phyloP scores from a whole-genome alignment of 768 basidiomycete species.

The Lentinus brumalis region DNA sequence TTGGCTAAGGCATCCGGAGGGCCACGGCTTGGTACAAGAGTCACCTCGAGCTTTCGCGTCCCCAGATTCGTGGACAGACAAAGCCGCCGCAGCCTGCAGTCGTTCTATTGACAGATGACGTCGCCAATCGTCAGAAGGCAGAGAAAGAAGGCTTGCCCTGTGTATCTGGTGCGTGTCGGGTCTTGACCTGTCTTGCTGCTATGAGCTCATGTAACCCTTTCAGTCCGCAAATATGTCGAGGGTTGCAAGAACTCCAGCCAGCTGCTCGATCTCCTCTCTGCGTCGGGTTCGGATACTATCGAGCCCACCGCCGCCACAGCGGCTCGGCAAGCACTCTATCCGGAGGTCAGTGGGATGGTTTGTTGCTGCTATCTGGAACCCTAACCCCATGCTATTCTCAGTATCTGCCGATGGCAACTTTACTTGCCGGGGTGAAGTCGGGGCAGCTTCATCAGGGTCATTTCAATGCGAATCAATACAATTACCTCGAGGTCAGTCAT shows the following conservation, averaged over 20 bases:
- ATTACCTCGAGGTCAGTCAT: slow-evolving; percentile 81
- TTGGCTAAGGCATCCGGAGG: slow-evolving; percentile 79
- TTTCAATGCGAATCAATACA: slow-evolving; percentile 94
- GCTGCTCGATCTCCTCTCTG: slow-evolving; percentile 82
- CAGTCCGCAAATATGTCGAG: slow-evolving; percentile 83
- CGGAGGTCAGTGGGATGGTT: slow-evolving; percentile 54
- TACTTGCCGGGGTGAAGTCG: slow-evolving; percentile 83
- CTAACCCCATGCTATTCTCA: slow-evolving; percentile 33
- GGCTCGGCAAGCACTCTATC: slow-evolving; percentile 65
- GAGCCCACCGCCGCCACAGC: slow-evolving; percentile 61
- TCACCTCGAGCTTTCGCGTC: slow-evolving; percentile 61
- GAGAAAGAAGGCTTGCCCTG: slow-evolving; percentile 60
- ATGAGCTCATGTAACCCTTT: slow-evolving; percentile 2
- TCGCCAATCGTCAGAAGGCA: slow-evolving; percentile 78
- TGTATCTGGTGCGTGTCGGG: slow-evolving; percentile 54
- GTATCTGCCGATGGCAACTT: slow-evolving; percentile 75
- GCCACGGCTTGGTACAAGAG: slow-evolving; percentile 85
- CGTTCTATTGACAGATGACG: slow-evolving; percentile 89
- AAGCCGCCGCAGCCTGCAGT: slow-evolving; percentile 54
- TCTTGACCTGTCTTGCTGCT: neutral
- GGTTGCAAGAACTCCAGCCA: slow-evolving; percentile 63
- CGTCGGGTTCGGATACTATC: slow-evolving; percentile 59
- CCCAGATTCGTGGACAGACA: slow-evolving; percentile 52
- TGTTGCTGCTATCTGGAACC: neutral
- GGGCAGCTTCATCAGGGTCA: slow-evolving; percentile 89